Evolutionary conservation across 139 green algal genomes (phyloP), one percentile per base, ranked within the genome.

Genomic region (Dunaliella sp.): DNA sequence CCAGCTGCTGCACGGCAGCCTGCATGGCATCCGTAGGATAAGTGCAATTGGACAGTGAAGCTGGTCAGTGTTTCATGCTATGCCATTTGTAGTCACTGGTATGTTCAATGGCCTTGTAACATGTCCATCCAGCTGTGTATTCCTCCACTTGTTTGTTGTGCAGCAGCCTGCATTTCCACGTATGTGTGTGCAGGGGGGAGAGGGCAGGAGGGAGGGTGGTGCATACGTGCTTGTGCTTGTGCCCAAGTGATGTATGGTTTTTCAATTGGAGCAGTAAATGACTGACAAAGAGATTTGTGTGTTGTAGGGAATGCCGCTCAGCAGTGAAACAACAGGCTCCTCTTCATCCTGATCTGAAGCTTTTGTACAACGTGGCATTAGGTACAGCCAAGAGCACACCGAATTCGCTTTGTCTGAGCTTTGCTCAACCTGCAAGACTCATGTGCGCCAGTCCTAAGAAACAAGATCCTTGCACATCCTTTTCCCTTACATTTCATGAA

Each of bases 1-100:
- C 83, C 22, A 90, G 79, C 83, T 90, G 79, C 83, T 33, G 26
- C 25, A 86, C 38, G 0, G 86, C 86, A 1, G 38, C 76, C 24
- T 84, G 48, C 12, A 87, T 32, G 73, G 73, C 16, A 32, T n/a
- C n/a, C n/a, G n/a, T n/a, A n/a, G n/a, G n/a, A n/a, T n/a, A n/a
- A n/a, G n/a, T n/a, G n/a, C n/a, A n/a, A n/a, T n/a, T n/a, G n/a
- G n/a, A n/a, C n/a, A n/a, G 24, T 21, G 21, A 21, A 74, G 58
- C 58, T 24, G 58, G 58, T n/a, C 58, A 74, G 58, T 21, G 58
- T n/a, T 74, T 24, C 58, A 21, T 74, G 21, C 24, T 24, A 74
- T 24, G 22, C 58, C 24, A 21, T 21, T 74, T 74, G 58, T 74
- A 74, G 58, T 21, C 58, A n/a, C 22, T n/a, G 58, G 24, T 24